Percentiles rank a stretch among this genome's conserved stretches.
These are phyloP conservation scores for Choricystis sp. DNA, from an alignment of 139 green algal species.

Conservation along the genomic window DNA sequence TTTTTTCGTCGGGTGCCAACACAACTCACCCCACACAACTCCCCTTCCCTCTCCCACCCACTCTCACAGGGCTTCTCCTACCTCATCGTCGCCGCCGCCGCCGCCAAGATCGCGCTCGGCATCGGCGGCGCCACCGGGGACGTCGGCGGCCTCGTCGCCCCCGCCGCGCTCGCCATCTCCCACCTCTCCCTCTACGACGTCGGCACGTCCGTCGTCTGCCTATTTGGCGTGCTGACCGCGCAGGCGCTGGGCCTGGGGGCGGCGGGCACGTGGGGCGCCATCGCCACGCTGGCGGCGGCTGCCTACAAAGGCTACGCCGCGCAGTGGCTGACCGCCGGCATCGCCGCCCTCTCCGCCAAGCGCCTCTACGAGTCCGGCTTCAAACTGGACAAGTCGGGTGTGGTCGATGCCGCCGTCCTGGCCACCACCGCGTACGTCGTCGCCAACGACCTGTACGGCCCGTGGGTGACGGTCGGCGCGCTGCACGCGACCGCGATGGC, in stretches of 20 bases:
- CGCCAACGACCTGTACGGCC: background rate
- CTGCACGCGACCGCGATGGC: background rate
- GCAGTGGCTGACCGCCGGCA: background rate
- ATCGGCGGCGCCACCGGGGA: background rate
- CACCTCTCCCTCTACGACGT: background rate
- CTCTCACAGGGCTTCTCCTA: background rate
- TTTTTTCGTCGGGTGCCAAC: too few species aligned
- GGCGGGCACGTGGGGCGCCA: background rate
- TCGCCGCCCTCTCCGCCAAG: background rate
- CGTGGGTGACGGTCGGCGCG: background rate
- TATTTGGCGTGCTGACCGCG: background rate
- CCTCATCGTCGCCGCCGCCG: background rate
- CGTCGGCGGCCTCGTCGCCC: background rate
- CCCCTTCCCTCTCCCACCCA: too few species aligned
- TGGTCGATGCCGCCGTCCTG: background rate
- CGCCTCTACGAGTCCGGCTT: background rate
- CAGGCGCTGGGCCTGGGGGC: background rate
- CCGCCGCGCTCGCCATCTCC: background rate
- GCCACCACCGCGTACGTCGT: background rate
- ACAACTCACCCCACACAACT: too few species aligned
- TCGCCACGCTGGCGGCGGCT: background rate
- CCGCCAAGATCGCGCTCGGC: background rate
- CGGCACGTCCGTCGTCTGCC: background rate
- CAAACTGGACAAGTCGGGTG: background rate
- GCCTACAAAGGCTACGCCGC: background rate